Conservation (phyloP, 805 yeast genomes). For the Yamadazyma paraphyllophila region DNA sequence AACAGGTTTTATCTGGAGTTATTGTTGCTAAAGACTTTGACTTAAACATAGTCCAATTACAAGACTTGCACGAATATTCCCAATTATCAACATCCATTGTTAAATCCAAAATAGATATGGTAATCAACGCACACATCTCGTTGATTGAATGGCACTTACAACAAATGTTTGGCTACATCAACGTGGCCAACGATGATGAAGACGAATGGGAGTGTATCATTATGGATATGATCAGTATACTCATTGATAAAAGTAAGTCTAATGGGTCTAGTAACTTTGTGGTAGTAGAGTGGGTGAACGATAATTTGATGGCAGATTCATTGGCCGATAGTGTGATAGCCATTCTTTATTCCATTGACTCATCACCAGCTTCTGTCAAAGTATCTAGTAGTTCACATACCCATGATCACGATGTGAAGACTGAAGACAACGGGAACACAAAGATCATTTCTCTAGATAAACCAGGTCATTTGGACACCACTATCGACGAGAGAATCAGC, state of each 20-base stretch:
- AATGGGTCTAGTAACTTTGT: slow-evolving; percentile 38
- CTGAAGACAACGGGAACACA: slow-evolving; percentile 13
- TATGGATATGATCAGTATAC: slow-evolving; percentile 42
- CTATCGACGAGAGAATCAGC: slow-evolving; percentile 30
- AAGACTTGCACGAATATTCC: slow-evolving; percentile 85
- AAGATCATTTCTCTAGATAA: slow-evolving; percentile 10
- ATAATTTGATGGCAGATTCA: slow-evolving; percentile 77
- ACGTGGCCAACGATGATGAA: slow-evolving; percentile 57
- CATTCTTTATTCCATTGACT: slow-evolving; percentile 84
- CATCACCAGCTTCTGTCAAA: slow-evolving; percentile 93
- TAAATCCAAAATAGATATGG: slow-evolving; percentile 75
- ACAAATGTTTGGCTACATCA: slow-evolving; percentile 91
- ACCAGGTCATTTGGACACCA: slow-evolving; percentile 26
- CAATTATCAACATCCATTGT: slow-evolving; percentile 83
- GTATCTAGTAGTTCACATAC: slow-evolving; percentile 63
- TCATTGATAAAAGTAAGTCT: slow-evolving; percentile 38
- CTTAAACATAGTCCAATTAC: slow-evolving; percentile 74
- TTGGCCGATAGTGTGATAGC: slow-evolving; percentile 94
- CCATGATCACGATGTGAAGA: slow-evolving; percentile 15
- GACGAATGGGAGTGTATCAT: slow-evolving; percentile 43
- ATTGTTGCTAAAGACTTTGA: slow-evolving; percentile 90
- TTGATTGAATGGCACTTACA: slow-evolving; percentile 84
- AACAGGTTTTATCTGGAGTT: slow-evolving; percentile 66
- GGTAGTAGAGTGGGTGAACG: slow-evolving; percentile 87
- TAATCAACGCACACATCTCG: slow-evolving; percentile 77